Evolutionary conservation across 2,329 filamentous ascomycete species (phyloP).

Genomic region (Biscogniauxia marginata): DNA sequence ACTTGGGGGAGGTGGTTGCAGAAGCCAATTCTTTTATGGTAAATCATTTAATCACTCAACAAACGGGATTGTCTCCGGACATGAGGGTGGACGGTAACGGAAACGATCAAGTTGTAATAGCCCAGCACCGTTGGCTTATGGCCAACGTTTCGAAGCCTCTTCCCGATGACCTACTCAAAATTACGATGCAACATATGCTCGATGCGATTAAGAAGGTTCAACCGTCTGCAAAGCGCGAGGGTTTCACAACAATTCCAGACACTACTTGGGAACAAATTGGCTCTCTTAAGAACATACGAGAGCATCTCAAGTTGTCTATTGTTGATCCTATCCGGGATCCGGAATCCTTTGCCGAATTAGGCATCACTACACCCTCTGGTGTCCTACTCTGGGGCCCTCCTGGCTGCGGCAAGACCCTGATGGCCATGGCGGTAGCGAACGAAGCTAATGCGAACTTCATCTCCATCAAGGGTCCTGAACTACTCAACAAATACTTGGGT

Average conservation of each 20-base stretch:
- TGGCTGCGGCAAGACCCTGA: constrained; percentile 92
- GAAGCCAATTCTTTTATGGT: constrained; percentile 40
- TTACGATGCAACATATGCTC: constrained; percentile 64
- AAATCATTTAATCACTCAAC: constrained; percentile 29
- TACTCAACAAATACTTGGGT: constrained; percentile 96
- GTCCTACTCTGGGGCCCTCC: constrained; percentile 96
- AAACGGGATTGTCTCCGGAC: constrained; percentile 21
- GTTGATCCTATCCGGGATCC: constrained; percentile 86
- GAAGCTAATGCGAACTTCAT: constrained; percentile 98
- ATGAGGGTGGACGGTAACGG: constrained; percentile 25
- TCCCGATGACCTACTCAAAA: constrained; percentile 23
- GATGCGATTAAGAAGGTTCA: constrained; percentile 72
- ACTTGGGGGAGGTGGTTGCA: constrained; percentile 67
- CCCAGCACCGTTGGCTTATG: constrained; percentile 23
- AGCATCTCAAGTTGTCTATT: constrained; percentile 80
- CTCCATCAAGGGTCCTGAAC: constrained; percentile 91
- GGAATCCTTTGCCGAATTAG: constrained; percentile 71
- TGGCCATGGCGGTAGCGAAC: constrained; percentile 94
- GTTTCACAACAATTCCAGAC: constrained; percentile 90
- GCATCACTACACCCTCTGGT: constrained; percentile 78
- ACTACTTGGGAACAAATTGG: constrained; percentile 94
- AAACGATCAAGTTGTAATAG: constrained; percentile 8
- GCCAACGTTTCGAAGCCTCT: constrained; percentile 19
- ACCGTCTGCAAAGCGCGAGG: constrained; percentile 84
- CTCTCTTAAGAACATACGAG: constrained; percentile 74